These are phyloP conservation scores for Gloeopeniophorella convolvens DNA, from an alignment of 768 basidiomycete species.

Conservation along the genomic window DNA sequence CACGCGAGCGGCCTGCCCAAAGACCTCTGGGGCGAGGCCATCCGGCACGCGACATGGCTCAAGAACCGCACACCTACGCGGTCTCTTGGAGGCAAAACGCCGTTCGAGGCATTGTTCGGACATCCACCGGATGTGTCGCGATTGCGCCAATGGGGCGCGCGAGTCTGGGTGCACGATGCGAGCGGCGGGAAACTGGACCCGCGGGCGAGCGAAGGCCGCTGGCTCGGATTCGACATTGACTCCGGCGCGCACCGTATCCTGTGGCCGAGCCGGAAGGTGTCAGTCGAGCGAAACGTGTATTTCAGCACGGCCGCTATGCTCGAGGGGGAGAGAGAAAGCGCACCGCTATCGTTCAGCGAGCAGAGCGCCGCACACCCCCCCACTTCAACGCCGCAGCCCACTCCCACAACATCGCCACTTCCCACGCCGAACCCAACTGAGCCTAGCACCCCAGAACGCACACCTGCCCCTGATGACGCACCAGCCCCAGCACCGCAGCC, in stretches of 20 bases:
- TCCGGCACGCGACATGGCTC: slow-evolving; percentile 31
- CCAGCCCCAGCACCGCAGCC: too few relatives aligned
- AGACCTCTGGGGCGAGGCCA: slow-evolving; percentile 2
- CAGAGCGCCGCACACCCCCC: not conserved
- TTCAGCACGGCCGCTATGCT: not conserved
- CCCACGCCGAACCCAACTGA: too few relatives aligned
- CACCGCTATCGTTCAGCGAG: not conserved
- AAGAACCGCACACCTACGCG: slow-evolving; percentile 30
- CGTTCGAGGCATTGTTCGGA: slow-evolving; percentile 15
- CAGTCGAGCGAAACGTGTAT: not conserved
- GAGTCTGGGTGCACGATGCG: too few relatives aligned
- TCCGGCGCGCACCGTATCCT: not conserved
- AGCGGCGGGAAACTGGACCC: not conserved
- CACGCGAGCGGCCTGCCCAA: not conserved
- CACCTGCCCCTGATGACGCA: too few relatives aligned
- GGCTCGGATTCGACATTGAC: not conserved
- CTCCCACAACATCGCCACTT: too few relatives aligned
- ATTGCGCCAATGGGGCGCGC: not conserved
- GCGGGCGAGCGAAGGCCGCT: not conserved
- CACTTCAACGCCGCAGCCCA: too few relatives aligned
- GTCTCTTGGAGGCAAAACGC: slow-evolving; percentile 23
- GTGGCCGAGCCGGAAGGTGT: not conserved
- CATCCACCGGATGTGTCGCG: slow-evolving; percentile 16
- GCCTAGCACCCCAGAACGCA: too few relatives aligned
- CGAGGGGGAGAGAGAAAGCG: not conserved